phyloP scores from a whole-genome alignment of 2,329 filamentous ascomycete genomes.

The Phialophora expanda region DNA sequence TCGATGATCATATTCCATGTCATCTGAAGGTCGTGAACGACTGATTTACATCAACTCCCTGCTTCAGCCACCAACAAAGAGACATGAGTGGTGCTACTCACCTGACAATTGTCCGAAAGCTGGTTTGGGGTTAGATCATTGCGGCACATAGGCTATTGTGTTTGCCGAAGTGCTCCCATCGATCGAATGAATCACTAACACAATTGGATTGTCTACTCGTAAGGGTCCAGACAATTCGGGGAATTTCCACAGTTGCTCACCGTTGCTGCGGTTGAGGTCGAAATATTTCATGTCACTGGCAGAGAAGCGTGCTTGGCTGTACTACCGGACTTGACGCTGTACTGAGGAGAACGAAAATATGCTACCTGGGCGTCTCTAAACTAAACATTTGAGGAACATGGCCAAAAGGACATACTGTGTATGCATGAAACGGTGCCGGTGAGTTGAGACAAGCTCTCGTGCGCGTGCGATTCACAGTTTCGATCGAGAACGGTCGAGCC shows the following conservation, averaged over 20 bases:
- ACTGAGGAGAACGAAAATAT: not conserved
- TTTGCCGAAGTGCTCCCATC: slow-evolving; percentile 9
- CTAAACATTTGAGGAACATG: not conserved
- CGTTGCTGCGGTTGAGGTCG: slow-evolving; percentile 13
- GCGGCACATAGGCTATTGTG: not conserved
- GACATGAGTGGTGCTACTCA: not conserved
- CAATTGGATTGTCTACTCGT: not conserved
- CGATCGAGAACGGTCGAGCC: not conserved
- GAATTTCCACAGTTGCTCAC: slow-evolving; percentile 1
- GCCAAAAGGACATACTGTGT: not conserved
- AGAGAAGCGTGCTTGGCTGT: slow-evolving; percentile 9
- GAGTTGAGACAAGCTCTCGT: slow-evolving; percentile 1
- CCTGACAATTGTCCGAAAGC: not conserved
- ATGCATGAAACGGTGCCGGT: not conserved
- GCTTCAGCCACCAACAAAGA: not conserved
- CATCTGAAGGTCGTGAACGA: slow-evolving; percentile 7
- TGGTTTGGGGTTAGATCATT: not conserved
- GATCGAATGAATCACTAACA: not conserved
- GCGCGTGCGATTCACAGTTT: not conserved
- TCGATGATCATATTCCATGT: slow-evolving; percentile 12
- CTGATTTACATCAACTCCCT: not conserved
- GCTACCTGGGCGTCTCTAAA: not conserved
- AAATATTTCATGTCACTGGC: slow-evolving; percentile 7
- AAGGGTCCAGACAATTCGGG: not conserved
- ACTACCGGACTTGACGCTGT: slow-evolving; percentile 17